Base-by-base conservation (phyloP, 805 yeast species). In the Candida vaughaniae region DNA sequence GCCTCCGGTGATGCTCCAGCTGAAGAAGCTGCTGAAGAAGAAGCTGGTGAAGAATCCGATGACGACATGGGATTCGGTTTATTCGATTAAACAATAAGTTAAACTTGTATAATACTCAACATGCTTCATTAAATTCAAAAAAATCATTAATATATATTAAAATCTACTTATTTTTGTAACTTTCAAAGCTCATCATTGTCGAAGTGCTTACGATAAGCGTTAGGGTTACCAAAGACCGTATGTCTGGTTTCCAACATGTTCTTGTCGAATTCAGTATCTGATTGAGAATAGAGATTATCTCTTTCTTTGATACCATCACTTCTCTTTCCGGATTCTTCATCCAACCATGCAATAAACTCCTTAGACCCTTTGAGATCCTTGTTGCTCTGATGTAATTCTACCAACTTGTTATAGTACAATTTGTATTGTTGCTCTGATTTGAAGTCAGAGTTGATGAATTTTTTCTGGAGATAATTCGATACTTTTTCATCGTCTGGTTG, bases 211-310 rank as follows among this genome's bases (percentile, higher is more conserved):
- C 93, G 69, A 39, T 73, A 58, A 0, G 83, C 95, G 52, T 75
- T 66, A 14, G 85, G 86, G 50, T 87, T 87, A 1, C 95, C 96
- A 62, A 87, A 87, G 1, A 82, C 76, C 16, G 62, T 53, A 53
- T 86, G 91, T 49, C 95, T 73, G 11, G 65, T 63, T n/a, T 48
- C 48, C 22, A 60, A 36, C 53, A 65, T 45, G 44, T 60, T 51
- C 11, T 40, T 49, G 45, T 55, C 63, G 41, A 78, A 60, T 20
- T 64, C 69, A 19, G 56, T 47, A 38, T 73, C 73, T 2, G 51
- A 42, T 2, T 36, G 47, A 1, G 60, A 37, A 31, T 53, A 46
- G 60, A 62, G 47, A 22, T 58, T 58, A 34, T 60, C 63, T 42
- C 66, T 58, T 38, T 49, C 44, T 19, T 42, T 48, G 14, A 47